Percentiles rank a stretch among this genome's conserved stretches.
These are phyloP conservation scores for Leccinum fallax DNA, from an alignment of 1,284 basidiomycete genomes.

Conservation along the genomic window DNA sequence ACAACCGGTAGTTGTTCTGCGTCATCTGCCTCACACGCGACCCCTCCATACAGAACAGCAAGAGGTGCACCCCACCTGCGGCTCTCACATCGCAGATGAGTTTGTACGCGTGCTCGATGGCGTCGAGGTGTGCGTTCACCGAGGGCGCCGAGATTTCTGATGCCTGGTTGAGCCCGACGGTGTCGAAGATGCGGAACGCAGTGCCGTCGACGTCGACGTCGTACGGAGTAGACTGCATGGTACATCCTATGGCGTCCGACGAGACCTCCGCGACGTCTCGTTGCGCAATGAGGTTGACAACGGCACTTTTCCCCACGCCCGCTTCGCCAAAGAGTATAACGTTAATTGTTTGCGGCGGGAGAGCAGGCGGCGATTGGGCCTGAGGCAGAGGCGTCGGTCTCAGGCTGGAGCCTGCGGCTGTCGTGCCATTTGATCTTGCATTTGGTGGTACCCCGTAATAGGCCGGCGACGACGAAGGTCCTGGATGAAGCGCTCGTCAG, in stretches of 20 bases:
- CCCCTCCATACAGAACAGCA: slow-evolving; percentile 4
- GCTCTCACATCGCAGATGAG: neutral
- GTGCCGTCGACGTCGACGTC: slow-evolving; percentile 1
- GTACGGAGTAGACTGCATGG: neutral
- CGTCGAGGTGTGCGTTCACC: neutral
- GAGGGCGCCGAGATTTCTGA: neutral
- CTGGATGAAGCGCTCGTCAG: neutral
- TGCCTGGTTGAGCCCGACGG: neutral
- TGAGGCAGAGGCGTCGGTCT: neutral
- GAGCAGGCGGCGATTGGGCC: neutral
- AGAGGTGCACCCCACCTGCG: slow-evolving; percentile 8
- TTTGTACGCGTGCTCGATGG: slow-evolving; percentile 3
- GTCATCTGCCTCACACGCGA: neutral
- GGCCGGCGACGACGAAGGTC: neutral
- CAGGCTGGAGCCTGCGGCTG: too few species aligned
- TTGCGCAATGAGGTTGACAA: slow-evolving; percentile 3
- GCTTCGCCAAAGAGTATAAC: slow-evolving; percentile 5
- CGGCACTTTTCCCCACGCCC: slow-evolving; percentile 1
- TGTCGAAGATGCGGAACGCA: neutral
- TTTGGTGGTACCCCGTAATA: neutral
- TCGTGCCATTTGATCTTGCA: neutral
- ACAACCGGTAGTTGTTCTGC: slow-evolving; percentile 4
- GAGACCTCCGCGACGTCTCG: neutral
- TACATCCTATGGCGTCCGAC: neutral
- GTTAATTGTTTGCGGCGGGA: neutral